Base-by-base conservation (phyloP, 2,329 filamentous ascomycete species). In the Emmonsia crescens region DNA sequence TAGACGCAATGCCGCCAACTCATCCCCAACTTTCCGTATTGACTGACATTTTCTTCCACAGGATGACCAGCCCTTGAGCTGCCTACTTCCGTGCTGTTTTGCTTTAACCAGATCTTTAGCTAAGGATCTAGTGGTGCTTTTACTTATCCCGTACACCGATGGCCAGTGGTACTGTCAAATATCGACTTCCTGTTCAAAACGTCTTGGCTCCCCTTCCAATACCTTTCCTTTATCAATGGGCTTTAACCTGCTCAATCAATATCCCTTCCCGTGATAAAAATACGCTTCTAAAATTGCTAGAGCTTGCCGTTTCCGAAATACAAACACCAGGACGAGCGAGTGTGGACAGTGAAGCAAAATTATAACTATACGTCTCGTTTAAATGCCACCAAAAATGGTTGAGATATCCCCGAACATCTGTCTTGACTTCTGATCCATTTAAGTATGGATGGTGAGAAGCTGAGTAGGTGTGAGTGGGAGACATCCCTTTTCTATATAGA, bases 341-440 rank as follows among this genome's bases (percentile, higher is more conserved):
- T 82, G 80, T 83, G 79, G 80, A 83, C 78, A 78, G 70, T 74
- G 80, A 81, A 82, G 80, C 80, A 77, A 83, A 74, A 82, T 72
- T 71, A 74, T 79, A 64, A 74, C 63, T 66, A 67, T 66, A 64
- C 62, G 63, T 68, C 66, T 68, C 67, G 60, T 66, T 63, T 64
- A 60, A 21, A 62, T 29, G 60, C 57, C 59, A 61, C 48, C 57
- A 62, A 63, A 64, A 62, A 64, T 64, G 64, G 62, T 65, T 59
- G 66, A 66, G 69, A 68, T 69, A 65, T 75, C 73, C 75, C 70
- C 69, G 72, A 70, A 68, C 70, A 69, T 68, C 69, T 68, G 68
- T 68, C 71, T 69, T 69, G 68, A 66, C 71, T 72, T 75, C 71
- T 72, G 75, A 75, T 73, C 72, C 73, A 76, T 77, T 77, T 77